phyloP scores from a whole-genome alignment of 2,329 filamentous ascomycete species.

The Drechslerella dactyloides region DNA sequence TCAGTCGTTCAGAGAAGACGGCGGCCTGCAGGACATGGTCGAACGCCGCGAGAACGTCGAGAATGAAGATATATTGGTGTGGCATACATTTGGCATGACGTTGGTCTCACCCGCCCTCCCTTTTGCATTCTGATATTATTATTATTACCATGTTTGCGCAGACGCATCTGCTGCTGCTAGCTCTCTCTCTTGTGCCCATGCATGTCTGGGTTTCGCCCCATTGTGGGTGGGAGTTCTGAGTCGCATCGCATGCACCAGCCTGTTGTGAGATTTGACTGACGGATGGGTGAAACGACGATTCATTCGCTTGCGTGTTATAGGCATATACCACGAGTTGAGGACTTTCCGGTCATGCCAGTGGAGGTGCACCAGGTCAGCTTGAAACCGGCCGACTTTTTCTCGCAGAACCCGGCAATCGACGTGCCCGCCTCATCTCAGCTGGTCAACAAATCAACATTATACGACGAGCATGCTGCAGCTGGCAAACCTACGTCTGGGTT shows the following conservation, averaged over 20 bases:
- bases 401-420: constrained; percentile 60
- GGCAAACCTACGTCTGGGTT: constrained; percentile 4
- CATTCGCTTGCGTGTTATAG: constrained; percentile 23
- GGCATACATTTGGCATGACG: constrained; percentile 66
- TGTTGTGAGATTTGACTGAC: constrained; percentile 16
- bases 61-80: constrained; percentile 64
- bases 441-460: constrained; percentile 37
- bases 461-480: constrained; percentile 21
- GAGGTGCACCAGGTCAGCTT: constrained; percentile 64
- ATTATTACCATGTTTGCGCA: too few relatives aligned
- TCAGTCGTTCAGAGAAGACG: constrained; percentile 62
- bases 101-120: constrained; percentile 63
- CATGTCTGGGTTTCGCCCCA: background rate
- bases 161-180: too few relatives aligned
- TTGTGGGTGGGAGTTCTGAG: too few relatives aligned
- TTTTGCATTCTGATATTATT: constrained; percentile 6
- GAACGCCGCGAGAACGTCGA: constrained; percentile 58
- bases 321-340: constrained; percentile 49
- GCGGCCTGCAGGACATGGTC: constrained; percentile 64
- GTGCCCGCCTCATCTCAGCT: constrained; percentile 59
- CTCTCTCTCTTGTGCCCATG: too few relatives aligned
- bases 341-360: constrained; percentile 68
- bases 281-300: background rate
- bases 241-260: constrained; percentile 36
- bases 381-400: constrained; percentile 60